Percentiles rank a stretch among this genome's conserved stretches.
Conservation (phyloP, 345 rosid species). For the Lenwebbia sp. region DNA sequence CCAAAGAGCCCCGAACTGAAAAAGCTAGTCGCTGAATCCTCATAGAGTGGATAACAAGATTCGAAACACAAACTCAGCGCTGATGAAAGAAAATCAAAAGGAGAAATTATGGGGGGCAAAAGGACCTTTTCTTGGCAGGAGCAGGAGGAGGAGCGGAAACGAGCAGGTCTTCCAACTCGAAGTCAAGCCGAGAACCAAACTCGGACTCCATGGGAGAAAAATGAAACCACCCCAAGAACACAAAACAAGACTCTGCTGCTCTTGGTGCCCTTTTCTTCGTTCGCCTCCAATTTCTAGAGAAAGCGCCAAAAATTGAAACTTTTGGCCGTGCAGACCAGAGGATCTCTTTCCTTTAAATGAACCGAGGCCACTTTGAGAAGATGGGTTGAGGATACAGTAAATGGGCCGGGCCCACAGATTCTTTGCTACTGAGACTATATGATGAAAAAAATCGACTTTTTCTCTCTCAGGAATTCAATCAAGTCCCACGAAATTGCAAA, state of each 20-base stretch:
- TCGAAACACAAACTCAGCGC: not conserved
- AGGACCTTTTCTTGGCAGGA: constrained; percentile 43
- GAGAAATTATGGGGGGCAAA: not conserved
- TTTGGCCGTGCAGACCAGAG: not conserved
- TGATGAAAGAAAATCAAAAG: not conserved
- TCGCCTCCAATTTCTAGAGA: not conserved
- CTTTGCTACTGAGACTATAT: not conserved
- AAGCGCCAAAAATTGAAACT: not conserved
- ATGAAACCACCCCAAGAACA: not conserved
- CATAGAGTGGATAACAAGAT: not conserved
- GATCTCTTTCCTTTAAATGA: not conserved
- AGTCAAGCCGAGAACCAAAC: constrained; percentile 64
- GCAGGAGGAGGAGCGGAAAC: constrained; percentile 10
- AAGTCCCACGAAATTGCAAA: not conserved
- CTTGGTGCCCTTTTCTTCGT: not conserved
- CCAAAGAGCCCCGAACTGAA: not conserved
- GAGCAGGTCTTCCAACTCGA: constrained; percentile 70
- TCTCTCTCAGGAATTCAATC: not conserved
- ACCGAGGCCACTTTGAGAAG: not conserved
- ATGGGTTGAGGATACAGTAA: not conserved
- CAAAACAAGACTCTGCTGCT: not conserved
- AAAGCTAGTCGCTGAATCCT: not conserved
- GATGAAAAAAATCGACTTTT: not conserved
- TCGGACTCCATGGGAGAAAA: not conserved
- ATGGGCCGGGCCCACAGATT: not conserved